Evolutionary conservation across 352 stramenopile species (phyloP).

Genomic region (Pythium dissotocum): DNA sequence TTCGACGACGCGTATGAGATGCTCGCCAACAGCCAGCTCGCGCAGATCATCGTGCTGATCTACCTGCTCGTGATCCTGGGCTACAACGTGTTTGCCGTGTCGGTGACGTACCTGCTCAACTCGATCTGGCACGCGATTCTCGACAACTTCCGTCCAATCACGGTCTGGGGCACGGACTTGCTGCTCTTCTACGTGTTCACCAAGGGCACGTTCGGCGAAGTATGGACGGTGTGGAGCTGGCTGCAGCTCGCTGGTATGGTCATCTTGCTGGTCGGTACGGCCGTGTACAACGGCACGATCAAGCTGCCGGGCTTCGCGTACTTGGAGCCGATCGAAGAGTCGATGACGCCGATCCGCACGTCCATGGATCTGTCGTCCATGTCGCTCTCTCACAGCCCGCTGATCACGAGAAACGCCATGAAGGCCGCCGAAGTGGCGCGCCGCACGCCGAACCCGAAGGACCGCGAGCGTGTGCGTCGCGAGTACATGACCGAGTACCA

Average conservation of each 20-base stretch:
- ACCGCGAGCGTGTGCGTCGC: conserved; percentile 78
- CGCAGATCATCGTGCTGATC: conserved; percentile 71
- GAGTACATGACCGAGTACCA: conserved; percentile 90
- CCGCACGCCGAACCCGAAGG: conserved; percentile 74
- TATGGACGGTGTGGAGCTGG: conserved; percentile 94
- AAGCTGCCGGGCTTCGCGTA: conserved; percentile 80
- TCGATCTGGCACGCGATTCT: conserved; percentile 98
- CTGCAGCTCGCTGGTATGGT: conserved; percentile 94
- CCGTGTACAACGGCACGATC: conserved; percentile 95
- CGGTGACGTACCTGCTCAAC: conserved; percentile 96
- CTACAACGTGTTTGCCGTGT: conserved; percentile 97
- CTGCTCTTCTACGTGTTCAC: conserved; percentile 96
- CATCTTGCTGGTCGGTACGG: conserved; percentile 93
- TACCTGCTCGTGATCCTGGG: conserved; percentile 94
- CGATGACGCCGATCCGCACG: conserved; percentile 69
- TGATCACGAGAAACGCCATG: conserved; percentile 84
- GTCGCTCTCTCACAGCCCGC: conserved; percentile 63
- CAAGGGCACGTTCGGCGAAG: conserved; percentile 89
- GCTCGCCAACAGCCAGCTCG: conserved; percentile 62
- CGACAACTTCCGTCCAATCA: conserved; percentile 97
- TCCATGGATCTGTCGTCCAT: conserved; percentile 52
- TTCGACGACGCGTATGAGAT: conserved; percentile 82
- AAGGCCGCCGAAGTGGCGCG: conserved; percentile 81
- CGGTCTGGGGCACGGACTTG: conserved; percentile 94
- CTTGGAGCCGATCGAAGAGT: conserved; percentile 66